Evolutionary conservation across 2,329 filamentous ascomycete species (phyloP).

Genomic region (Gaeumannomyces tritici): DNA sequence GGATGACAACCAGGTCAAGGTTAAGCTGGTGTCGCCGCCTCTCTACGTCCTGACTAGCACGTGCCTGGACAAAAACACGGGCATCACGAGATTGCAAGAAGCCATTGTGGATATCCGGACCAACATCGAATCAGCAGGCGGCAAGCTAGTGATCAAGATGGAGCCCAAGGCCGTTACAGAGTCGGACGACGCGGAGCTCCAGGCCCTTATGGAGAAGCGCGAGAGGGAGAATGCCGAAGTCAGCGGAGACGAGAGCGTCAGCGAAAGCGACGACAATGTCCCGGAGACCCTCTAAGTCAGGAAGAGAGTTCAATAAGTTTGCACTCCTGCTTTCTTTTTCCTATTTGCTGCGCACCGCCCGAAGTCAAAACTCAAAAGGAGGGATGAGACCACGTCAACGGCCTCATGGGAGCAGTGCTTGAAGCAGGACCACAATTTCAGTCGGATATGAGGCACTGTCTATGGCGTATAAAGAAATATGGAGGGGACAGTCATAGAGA

Average conservation of each 20-base stretch:
- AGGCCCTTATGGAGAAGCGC: slow-evolving; percentile 98
- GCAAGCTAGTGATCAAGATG: slow-evolving; percentile 88
- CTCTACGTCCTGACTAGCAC: slow-evolving; percentile 94
- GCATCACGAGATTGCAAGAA: slow-evolving; percentile 76
- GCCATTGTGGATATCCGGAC: slow-evolving; percentile 80
- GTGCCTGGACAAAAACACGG: slow-evolving; percentile 83
- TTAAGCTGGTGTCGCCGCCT: slow-evolving; percentile 94
- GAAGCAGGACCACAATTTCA: neutral
- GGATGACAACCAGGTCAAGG: slow-evolving; percentile 88
- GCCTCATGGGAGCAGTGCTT: neutral
- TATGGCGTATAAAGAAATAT: neutral
- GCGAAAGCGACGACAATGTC: slow-evolving; percentile 86
- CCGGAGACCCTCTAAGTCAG: slow-evolving; percentile 38
- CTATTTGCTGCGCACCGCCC: neutral
- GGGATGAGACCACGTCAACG: neutral
- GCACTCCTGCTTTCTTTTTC: neutral
- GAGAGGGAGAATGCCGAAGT: slow-evolving; percentile 97
- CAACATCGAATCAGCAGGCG: slow-evolving; percentile 70
- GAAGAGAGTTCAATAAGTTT: neutral
- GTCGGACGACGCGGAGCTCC: slow-evolving; percentile 93
- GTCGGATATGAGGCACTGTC: neutral
- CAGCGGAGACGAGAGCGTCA: slow-evolving; percentile 92
- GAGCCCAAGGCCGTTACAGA: slow-evolving; percentile 98
- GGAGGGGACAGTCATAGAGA: neutral
- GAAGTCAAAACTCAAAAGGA: neutral